Percentiles rank a stretch among this genome's conserved stretches.
Evolutionary conservation across 148 eudicot genomes (phyloP).

Genomic region (Rhododendron vialii): DNA sequence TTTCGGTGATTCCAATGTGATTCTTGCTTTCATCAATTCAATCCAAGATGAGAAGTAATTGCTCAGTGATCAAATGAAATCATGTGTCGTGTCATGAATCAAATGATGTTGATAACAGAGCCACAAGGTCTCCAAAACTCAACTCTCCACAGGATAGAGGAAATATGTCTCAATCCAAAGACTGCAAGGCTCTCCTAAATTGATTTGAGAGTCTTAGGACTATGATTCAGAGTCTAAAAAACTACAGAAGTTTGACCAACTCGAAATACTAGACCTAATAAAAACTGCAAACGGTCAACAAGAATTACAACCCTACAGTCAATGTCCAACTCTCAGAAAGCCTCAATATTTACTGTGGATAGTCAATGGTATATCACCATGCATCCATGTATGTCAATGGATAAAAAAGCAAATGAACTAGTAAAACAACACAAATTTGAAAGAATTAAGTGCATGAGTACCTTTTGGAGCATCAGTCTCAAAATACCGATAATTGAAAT

Average conservation of each 20-base stretch:
- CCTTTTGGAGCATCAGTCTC: slow-evolving; percentile 99
- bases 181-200: background rate
- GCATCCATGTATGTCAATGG: background rate
- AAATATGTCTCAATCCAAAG: background rate
- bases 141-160: background rate
- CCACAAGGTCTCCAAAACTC: background rate
- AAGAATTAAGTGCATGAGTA: slow-evolving; percentile 15
- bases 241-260: background rate
- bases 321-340: background rate
- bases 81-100: background rate
- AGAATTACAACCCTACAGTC: background rate
- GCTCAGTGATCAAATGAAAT: background rate
- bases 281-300: background rate
- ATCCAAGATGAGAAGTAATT: background rate
- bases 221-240: background rate
- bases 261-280: background rate
- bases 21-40: background rate
- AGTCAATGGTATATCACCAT: background rate
- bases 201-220: background rate
- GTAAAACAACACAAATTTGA: background rate
- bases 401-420: background rate
- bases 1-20: background rate
- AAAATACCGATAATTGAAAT: slow-evolving; percentile 95
- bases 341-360: background rate
- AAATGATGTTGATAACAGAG: background rate